Evolutionary conservation across 306 rosid genomes (phyloP).

Genomic region (Ceratonia siliqua): DNA sequence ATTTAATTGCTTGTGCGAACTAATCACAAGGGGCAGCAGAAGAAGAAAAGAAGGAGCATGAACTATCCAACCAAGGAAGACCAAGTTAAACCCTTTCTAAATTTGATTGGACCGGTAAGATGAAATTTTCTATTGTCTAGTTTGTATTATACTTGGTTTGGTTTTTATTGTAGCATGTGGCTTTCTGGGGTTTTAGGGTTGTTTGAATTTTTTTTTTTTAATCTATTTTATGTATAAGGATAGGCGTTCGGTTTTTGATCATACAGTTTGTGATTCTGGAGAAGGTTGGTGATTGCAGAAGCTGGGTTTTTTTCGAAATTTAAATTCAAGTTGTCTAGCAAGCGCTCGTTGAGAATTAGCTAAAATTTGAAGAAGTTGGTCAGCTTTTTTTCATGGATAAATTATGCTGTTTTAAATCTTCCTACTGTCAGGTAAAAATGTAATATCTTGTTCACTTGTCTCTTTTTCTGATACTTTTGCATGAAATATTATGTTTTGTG

Average conservation of each 20-base stretch:
- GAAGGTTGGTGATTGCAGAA: conserved; percentile 28
- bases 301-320: conserved; percentile 48
- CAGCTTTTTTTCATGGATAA: conserved; percentile 54
- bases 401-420: conserved; percentile 66
- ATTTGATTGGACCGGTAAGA: conserved; percentile 44
- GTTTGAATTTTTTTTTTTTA: conserved; percentile 12
- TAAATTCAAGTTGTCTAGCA: conserved; percentile 40
- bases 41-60: conserved; percentile 38
- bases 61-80: background rate
- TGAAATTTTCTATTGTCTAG: conserved; percentile 18
- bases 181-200: conserved; percentile 43
- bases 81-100: conserved; percentile 32
- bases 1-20: conserved; percentile 36
- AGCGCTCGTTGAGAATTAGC: conserved; percentile 44
- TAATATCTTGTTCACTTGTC: background rate
- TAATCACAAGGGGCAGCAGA: conserved; percentile 4
- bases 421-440: conserved; percentile 66
- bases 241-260: conserved; percentile 33
- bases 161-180: conserved; percentile 1
- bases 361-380: conserved; percentile 32
- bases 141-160: conserved; percentile 31
- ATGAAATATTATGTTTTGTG: conserved; percentile 10
- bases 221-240: background rate
- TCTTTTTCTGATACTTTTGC: background rate
- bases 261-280: conserved; percentile 38